Percentiles rank a stretch among this genome's conserved stretches.
Conservation (phyloP, 139 green algal genomes). For the Tetradesmus lagerheimii region DNA sequence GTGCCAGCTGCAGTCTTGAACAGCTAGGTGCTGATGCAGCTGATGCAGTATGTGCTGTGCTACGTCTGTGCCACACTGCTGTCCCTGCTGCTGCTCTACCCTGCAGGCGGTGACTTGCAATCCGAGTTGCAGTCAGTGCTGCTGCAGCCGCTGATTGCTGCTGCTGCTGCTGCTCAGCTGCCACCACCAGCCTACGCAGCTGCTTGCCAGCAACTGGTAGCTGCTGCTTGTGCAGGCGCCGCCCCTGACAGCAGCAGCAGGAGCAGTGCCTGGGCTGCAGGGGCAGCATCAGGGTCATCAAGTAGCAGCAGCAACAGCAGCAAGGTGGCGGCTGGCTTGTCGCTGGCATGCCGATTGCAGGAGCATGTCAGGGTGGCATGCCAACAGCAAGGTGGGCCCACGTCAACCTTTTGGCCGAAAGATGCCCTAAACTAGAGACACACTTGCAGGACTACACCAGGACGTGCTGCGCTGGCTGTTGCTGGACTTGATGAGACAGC, state of each 20-base stretch:
- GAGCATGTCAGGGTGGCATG: neutral
- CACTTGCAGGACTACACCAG: too few species aligned
- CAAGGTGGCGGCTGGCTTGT: neutral
- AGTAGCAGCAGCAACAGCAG: conserved; percentile 27
- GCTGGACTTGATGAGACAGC: too few species aligned
- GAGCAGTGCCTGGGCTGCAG: neutral
- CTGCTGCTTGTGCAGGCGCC: neutral
- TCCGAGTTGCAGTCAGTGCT: neutral
- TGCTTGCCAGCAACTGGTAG: conserved; percentile 30
- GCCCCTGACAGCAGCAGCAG: neutral
- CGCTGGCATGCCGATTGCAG: conserved; percentile 1
- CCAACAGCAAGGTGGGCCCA: neutral
- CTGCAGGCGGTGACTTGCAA: neutral
- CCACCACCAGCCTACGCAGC: neutral
- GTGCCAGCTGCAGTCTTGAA: too few species aligned
- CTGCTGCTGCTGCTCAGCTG: conserved; percentile 24
- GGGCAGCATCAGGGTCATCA: neutral
- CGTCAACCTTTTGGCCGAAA: too few species aligned
- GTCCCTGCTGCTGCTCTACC: neutral
- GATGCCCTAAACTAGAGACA: too few species aligned
- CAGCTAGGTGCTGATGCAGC: too few species aligned
- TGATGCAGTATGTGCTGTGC: too few species aligned
- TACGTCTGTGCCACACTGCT: neutral
- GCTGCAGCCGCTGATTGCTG: conserved; percentile 11
- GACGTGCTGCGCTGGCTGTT: too few species aligned